Conservation (phyloP, 768 basidiomycete genomes). For the Russula sp. region DNA sequence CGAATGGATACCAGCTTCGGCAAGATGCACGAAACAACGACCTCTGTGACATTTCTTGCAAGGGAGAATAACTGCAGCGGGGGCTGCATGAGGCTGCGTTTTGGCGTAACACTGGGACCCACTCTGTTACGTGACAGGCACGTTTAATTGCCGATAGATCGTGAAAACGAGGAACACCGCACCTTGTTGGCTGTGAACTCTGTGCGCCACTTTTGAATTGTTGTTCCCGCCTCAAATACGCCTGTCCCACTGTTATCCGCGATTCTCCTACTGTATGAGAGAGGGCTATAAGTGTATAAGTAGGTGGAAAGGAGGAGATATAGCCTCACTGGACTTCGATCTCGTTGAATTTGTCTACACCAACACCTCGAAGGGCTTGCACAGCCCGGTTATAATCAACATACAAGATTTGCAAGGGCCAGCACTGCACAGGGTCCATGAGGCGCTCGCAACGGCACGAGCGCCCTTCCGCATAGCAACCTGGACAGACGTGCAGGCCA, state of each 20-base stretch:
- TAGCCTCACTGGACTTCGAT: constrained; percentile 4
- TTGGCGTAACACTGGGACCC: neutral
- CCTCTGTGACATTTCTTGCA: constrained; percentile 36
- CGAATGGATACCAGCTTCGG: constrained; percentile 34
- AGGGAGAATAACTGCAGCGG: constrained; percentile 24
- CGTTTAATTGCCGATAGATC: neutral
- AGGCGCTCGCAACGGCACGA: constrained; percentile 49
- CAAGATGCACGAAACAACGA: constrained; percentile 36
- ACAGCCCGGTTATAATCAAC: constrained; percentile 38
- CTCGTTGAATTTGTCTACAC: constrained; percentile 3
- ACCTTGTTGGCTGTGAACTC: constrained; percentile 1
- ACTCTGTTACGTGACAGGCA: neutral
- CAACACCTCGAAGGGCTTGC: constrained; percentile 25
- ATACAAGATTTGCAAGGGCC: constrained; percentile 44
- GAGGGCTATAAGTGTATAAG: neutral
- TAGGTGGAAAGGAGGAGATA: neutral
- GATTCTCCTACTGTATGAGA: neutral
- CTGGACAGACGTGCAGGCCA: constrained; percentile 54
- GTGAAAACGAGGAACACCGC: neutral
- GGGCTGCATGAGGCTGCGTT: constrained; percentile 15
- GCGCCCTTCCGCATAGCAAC: constrained; percentile 74
- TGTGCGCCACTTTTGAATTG: constrained; percentile 14
- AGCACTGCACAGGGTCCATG: constrained; percentile 60
- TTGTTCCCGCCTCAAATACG: constrained; percentile 26
- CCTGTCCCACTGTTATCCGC: neutral